Evolutionary conservation across 257 asterid species (phyloP).

Genomic region (Ilex asprella): DNA sequence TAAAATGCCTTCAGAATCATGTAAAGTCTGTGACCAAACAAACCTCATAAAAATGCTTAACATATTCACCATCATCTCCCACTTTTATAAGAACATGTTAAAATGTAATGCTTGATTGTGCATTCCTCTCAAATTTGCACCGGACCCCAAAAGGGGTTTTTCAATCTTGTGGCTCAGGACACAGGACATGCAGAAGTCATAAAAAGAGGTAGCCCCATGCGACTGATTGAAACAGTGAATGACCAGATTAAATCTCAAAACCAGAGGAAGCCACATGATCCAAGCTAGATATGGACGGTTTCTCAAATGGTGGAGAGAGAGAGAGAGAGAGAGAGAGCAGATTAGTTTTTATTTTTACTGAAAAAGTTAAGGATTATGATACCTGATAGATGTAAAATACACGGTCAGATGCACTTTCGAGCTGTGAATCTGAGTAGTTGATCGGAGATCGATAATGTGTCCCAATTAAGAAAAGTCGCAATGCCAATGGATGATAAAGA

Average conservation of each 20-base stretch:
- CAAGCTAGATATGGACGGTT: too few relatives aligned
- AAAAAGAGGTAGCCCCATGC: too few relatives aligned
- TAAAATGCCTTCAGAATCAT: conserved; percentile 51
- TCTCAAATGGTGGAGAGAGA: background rate
- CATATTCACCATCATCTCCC: background rate
- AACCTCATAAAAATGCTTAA: conserved; percentile 14
- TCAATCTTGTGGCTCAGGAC: background rate
- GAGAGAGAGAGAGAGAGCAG: background rate
- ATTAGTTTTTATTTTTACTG: background rate
- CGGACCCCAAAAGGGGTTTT: background rate
- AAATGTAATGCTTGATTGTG: too few relatives aligned
- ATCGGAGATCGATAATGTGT: conserved; percentile 94
- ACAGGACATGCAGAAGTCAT: too few relatives aligned
- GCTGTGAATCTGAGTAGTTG: conserved; percentile 74
- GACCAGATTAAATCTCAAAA: too few relatives aligned
- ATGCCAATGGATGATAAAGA: conserved; percentile 84
- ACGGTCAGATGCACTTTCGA: conserved; percentile 94
- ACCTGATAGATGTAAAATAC: conserved; percentile 90
- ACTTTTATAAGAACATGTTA: too few relatives aligned
- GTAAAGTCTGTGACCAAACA: conserved; percentile 53
- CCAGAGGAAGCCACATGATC: too few relatives aligned
- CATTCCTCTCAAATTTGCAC: background rate
- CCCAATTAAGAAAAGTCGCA: conserved; percentile 78
- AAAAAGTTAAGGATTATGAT: conserved; percentile 3
- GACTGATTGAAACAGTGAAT: too few relatives aligned